A percentile compares a stretch with the other conserved stretches of the same genome.
Evolutionary conservation across 805 yeast species (phyloP).

Genomic region (Scheffersomyces ergatensis): DNA sequence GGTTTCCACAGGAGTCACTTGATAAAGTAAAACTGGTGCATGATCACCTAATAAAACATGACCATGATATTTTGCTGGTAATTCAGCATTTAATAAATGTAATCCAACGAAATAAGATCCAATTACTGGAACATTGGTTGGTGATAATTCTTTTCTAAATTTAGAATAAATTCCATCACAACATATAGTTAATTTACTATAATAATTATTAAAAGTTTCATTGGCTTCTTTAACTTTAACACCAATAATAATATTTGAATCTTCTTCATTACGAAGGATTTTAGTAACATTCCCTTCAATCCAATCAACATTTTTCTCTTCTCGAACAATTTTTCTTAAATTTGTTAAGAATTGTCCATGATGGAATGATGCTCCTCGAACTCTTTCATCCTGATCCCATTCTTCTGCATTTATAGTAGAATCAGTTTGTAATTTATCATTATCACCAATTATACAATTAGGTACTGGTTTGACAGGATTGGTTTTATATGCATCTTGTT

Average conservation of each 20-base stretch:
- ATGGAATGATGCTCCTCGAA: conserved; percentile 83
- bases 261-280: conserved; percentile 51
- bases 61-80: conserved; percentile 77
- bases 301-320: conserved; percentile 72
- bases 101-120: conserved; percentile 88
- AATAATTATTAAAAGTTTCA: conserved; percentile 39
- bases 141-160: conserved; percentile 71
- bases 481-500: conserved; percentile 40
- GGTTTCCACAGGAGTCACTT: conserved; percentile 77
- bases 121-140: conserved; percentile 60
- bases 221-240: conserved; percentile 54
- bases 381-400: conserved; percentile 59
- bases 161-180: conserved; percentile 96
- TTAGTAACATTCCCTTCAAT: conserved; percentile 82
- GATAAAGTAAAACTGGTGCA: conserved; percentile 87
- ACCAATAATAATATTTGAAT: conserved; percentile 61
- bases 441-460: conserved; percentile 54
- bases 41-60: conserved; percentile 86
- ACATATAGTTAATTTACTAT: conserved; percentile 65
- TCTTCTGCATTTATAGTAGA: conserved; percentile 45
- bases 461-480: conserved; percentile 49
- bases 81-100: conserved; percentile 66
- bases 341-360: conserved; percentile 86
- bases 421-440: conserved; percentile 51
- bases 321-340: conserved; percentile 65